phyloP scores from a whole-genome alignment of 179 eudicot genomes.

The Silene noctiflora region DNA sequence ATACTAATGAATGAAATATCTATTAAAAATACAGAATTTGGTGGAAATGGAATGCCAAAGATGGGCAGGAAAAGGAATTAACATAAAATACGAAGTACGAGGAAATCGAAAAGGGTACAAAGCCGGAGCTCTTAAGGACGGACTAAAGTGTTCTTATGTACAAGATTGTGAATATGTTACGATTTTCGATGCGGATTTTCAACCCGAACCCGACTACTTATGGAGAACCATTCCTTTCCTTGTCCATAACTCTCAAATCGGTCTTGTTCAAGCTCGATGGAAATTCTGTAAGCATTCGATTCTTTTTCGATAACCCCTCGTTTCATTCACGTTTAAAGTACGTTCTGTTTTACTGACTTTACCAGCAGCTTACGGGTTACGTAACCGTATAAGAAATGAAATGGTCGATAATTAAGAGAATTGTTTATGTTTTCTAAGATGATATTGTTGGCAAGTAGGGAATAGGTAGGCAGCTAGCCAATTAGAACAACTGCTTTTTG shows the following conservation, averaged over 20 bases:
- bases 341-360: too few species aligned
- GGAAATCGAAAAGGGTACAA: constrained; percentile 80
- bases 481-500: constrained; percentile 8
- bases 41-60: constrained; percentile 71
- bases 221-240: constrained; percentile 67
- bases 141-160: constrained; percentile 63
- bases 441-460: background rate
- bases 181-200: constrained; percentile 83
- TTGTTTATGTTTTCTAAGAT: background rate
- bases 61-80: constrained; percentile 81
- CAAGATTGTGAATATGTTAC: constrained; percentile 65
- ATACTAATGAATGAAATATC: too few species aligned
- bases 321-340: too few species aligned
- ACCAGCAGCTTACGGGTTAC: background rate
- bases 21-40: constrained; percentile 38
- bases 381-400: background rate
- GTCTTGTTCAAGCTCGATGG: constrained; percentile 91
- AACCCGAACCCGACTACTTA: constrained; percentile 73
- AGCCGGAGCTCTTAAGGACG: constrained; percentile 79
- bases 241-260: constrained; percentile 55
- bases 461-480: constrained; percentile 6
- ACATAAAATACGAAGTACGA: constrained; percentile 67
- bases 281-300: constrained; percentile 52
- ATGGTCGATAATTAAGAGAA: background rate
- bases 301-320: background rate